Conservation (phyloP, 257 asterid genomes). For the Paulownia fortunei region DNA sequence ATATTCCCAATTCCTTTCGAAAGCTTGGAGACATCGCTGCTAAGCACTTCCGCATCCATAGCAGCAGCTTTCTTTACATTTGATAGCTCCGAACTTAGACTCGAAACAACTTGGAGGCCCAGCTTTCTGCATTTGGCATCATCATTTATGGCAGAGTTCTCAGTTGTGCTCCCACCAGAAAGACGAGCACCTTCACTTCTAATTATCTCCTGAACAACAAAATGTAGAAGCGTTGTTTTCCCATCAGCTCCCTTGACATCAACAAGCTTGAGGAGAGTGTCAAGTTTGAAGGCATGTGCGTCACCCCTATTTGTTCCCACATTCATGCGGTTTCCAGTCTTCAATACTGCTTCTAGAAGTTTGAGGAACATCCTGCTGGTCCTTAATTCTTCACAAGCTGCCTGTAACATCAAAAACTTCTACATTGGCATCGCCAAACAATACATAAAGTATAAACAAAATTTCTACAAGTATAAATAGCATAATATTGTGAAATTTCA, state of each 20-base stretch:
- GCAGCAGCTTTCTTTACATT: constrained; percentile 95
- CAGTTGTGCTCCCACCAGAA: constrained; percentile 46
- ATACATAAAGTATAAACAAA: background rate
- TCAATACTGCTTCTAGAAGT: constrained; percentile 96
- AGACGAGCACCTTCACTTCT: constrained; percentile 93
- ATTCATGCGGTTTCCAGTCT: constrained; percentile 97
- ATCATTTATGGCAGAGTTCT: constrained; percentile 48
- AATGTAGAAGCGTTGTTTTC: constrained; percentile 92
- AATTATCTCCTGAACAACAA: constrained; percentile 93
- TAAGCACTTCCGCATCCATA: constrained; percentile 95
- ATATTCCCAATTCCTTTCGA: constrained; percentile 74
- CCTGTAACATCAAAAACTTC: constrained; percentile 50
- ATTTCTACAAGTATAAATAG: background rate
- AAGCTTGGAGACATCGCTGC: constrained; percentile 76
- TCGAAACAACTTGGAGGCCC: constrained; percentile 91
- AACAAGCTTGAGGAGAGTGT: constrained; percentile 91
- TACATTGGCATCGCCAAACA: background rate
- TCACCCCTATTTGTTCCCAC: constrained; percentile 98
- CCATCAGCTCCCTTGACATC: constrained; percentile 98
- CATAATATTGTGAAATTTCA: background rate
- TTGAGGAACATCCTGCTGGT: constrained; percentile 92
- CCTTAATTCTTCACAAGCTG: constrained; percentile 93
- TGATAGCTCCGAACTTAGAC: constrained; percentile 75
- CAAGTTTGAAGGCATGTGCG: constrained; percentile 97
- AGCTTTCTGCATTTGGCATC: constrained; percentile 85